Percentiles rank a stretch among this genome's conserved stretches.
These are phyloP conservation scores for Hura crepitans DNA, from an alignment of 441 rosid species.

Conservation along the genomic window DNA sequence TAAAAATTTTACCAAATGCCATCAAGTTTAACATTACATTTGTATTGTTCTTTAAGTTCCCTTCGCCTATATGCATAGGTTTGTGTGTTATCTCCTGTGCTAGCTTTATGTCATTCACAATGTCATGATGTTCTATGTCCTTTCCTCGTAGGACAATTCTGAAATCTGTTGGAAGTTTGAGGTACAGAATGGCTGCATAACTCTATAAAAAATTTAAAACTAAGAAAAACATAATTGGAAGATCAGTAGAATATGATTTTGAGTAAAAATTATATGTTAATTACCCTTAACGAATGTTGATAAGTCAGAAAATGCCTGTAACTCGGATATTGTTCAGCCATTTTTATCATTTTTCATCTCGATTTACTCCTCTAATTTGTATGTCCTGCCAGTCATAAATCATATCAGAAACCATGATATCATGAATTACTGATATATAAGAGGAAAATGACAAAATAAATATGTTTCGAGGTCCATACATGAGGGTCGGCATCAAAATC, in stretches of 20 bases:
- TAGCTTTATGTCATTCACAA: conserved; percentile 89
- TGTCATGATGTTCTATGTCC: conserved; percentile 84
- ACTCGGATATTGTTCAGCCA: conserved; percentile 61
- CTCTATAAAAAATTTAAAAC: conserved; percentile 40
- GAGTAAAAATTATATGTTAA: background rate
- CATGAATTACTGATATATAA: background rate
- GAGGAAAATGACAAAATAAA: background rate
- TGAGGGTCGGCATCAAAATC: conserved; percentile 68
- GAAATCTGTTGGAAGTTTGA: conserved; percentile 72
- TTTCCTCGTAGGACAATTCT: conserved; percentile 80
- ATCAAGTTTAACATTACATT: conserved; percentile 34
- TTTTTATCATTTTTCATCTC: conserved; percentile 65
- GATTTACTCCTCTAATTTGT: conserved; percentile 72
- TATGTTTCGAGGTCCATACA: conserved; percentile 33
- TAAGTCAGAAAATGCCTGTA: conserved; percentile 65
- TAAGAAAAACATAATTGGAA: no score
- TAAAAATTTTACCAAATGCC: background rate
- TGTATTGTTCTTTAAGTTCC: conserved; percentile 33
- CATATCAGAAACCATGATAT: conserved; percentile 7
- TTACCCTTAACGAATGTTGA: conserved; percentile 66
- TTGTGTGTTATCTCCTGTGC: conserved; percentile 55
- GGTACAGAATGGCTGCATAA: conserved; percentile 80
- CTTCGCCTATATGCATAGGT: conserved; percentile 52
- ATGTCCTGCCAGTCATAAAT: conserved; percentile 49
- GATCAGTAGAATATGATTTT: background rate